Percentiles rank a stretch among this genome's conserved stretches.
phyloP scores from a whole-genome alignment of 805 yeast species.

The Monosporozyma aerobia region DNA sequence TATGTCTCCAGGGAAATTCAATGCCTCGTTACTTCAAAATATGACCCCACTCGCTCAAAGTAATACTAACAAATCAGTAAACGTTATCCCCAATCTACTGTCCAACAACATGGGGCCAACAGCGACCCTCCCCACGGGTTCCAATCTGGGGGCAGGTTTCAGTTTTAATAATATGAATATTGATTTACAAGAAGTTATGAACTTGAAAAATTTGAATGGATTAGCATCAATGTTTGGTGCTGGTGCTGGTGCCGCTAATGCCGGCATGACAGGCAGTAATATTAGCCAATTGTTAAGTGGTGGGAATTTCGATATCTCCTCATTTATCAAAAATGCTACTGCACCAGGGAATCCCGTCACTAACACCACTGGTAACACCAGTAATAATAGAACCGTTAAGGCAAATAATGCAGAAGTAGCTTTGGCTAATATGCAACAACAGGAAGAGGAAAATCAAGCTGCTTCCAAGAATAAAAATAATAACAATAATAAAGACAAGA shows the following conservation, averaged over 20 bases:
- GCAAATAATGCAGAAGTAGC: slow-evolving; percentile 25
- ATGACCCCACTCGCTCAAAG: background rate
- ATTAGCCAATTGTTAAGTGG: background rate
- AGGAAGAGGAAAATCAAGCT: slow-evolving; percentile 12
- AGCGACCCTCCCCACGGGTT: background rate
- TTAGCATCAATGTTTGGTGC: background rate
- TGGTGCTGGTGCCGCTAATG: background rate
- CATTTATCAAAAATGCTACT: background rate
- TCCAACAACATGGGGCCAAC: slow-evolving; percentile 1
- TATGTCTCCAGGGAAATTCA: slow-evolving; percentile 10
- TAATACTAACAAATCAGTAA: background rate
- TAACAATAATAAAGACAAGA: background rate
- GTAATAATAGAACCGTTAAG: slow-evolving; percentile 11
- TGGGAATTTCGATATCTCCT: background rate
- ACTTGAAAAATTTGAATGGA: background rate
- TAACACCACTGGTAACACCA: background rate
- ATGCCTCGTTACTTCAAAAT: background rate
- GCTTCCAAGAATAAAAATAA: background rate
- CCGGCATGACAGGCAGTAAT: too few relatives aligned
- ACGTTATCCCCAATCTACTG: background rate
- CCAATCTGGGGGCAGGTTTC: background rate
- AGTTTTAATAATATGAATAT: background rate
- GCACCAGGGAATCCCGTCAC: background rate
- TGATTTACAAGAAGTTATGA: background rate
- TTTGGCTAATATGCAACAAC: slow-evolving; percentile 26